phyloP scores from a whole-genome alignment of 2,329 filamentous ascomycete genomes.

The Aspergillus bombycis region DNA sequence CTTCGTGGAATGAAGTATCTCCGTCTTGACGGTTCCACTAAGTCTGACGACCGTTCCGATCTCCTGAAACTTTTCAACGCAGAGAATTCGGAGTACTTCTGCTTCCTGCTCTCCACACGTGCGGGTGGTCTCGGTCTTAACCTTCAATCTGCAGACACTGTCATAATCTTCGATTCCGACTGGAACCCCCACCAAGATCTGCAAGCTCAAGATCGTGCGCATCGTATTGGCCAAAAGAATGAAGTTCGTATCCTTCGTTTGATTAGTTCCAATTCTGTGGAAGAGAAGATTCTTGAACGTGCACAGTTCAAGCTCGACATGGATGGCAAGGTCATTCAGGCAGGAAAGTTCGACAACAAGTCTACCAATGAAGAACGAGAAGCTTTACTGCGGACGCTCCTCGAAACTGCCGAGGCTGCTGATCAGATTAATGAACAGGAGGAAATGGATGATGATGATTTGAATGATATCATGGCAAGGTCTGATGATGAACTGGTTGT shows the following conservation, averaged over 20 bases:
- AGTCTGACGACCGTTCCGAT: slow-evolving; percentile 94
- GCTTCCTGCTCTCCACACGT: slow-evolving; percentile 97
- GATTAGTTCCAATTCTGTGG: slow-evolving; percentile 95
- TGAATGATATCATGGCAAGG: slow-evolving; percentile 92
- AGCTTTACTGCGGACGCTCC: slow-evolving; percentile 88
- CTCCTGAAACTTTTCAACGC: slow-evolving; percentile 87
- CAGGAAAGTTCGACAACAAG: slow-evolving; percentile 99
- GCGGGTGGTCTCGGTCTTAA: slow-evolving; percentile 97
- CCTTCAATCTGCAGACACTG: slow-evolving; percentile 94
- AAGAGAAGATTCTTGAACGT: slow-evolving; percentile 97
- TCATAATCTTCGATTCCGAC: slow-evolving; percentile 99
- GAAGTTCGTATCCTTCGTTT: slow-evolving; percentile 95
- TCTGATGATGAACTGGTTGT: slow-evolving; percentile 74
- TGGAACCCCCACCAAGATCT: slow-evolving; percentile 99
- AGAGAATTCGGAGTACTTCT: slow-evolving; percentile 89
- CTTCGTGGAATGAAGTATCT: slow-evolving; percentile 83
- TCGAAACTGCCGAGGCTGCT: slow-evolving; percentile 75
- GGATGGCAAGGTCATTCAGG: slow-evolving; percentile 99
- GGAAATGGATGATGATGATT: slow-evolving; percentile 97
- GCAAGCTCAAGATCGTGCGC: slow-evolving; percentile 98
- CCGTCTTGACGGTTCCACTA: slow-evolving; percentile 93
- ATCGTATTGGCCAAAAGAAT: slow-evolving; percentile 99
- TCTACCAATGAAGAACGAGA: slow-evolving; percentile 98
- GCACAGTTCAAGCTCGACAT: slow-evolving; percentile 98
- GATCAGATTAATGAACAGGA: slow-evolving; percentile 81